These are phyloP conservation scores for Nakaseomyces nivariensis DNA, from an alignment of 1,139 yeast genomes.

Conservation along the genomic window DNA sequence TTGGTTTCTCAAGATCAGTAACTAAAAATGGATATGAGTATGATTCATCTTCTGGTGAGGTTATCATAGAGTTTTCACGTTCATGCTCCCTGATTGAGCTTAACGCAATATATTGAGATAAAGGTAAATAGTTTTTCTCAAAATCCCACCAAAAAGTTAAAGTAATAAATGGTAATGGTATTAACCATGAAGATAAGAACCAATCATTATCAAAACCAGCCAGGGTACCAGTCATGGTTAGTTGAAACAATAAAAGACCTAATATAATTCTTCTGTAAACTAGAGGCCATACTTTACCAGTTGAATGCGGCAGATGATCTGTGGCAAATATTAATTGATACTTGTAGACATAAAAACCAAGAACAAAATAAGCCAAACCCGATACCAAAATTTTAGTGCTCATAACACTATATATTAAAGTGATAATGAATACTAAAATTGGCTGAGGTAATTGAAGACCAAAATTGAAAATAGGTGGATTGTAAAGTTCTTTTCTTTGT, in stretches of 20 bases:
- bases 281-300: slow-evolving; percentile 82
- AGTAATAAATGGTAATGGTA: slow-evolving; percentile 68
- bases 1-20: slow-evolving; percentile 66
- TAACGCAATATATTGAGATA: slow-evolving; percentile 77
- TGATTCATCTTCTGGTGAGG: slow-evolving; percentile 40
- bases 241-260: slow-evolving; percentile 66
- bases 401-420: slow-evolving; percentile 66
- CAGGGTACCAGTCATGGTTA: slow-evolving; percentile 86
- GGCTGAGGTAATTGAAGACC: slow-evolving; percentile 80
- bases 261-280: slow-evolving; percentile 63
- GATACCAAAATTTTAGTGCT: slow-evolving; percentile 66
- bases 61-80: slow-evolving; percentile 26
- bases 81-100: slow-evolving; percentile 44
- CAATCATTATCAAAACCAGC: slow-evolving; percentile 72
- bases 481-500: slow-evolving; percentile 57
- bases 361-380: slow-evolving; percentile 60
- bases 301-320: slow-evolving; percentile 82
- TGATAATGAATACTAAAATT: slow-evolving; percentile 60
- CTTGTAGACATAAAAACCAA: slow-evolving; percentile 72
- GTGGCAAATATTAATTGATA: slow-evolving; percentile 71
- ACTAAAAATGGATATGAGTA: slow-evolving; percentile 71
- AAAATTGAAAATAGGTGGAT: slow-evolving; percentile 72
- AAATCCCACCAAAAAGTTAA: slow-evolving; percentile 67
- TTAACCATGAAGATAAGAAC: slow-evolving; percentile 55
- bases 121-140: slow-evolving; percentile 69